Conservation (phyloP, 2,329 filamentous ascomycete genomes). For the Immersiporthe knoxdaviesiana region DNA sequence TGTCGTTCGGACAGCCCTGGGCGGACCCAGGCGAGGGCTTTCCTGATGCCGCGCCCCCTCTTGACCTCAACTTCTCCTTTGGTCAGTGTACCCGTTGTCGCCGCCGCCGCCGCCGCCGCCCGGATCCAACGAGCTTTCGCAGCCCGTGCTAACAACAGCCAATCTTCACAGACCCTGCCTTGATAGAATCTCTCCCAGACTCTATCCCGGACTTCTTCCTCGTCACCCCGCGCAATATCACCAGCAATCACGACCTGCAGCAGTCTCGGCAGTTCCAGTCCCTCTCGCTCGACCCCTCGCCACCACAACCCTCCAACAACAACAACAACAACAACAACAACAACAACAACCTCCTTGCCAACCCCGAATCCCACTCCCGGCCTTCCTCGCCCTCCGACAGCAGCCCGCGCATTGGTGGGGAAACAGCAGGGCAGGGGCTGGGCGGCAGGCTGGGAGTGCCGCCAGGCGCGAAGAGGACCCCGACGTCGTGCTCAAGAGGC, state of each 20-base stretch:
- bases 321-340: too few species aligned
- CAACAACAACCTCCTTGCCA: too few species aligned
- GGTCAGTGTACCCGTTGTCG: conserved; percentile 3
- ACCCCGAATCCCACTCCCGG: conserved; percentile 16
- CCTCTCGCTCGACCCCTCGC: conserved; percentile 18
- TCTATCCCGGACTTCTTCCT: conserved; percentile 30
- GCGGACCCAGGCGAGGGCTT: conserved; percentile 20
- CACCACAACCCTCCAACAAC: background rate
- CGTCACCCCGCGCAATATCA: conserved; percentile 15
- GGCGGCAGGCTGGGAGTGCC: conserved; percentile 13
- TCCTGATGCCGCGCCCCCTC: conserved; percentile 13
- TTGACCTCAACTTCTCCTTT: conserved; percentile 26
- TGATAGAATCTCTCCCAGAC: conserved; percentile 28
- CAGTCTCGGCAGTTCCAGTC: conserved; percentile 13
- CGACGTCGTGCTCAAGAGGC: conserved; percentile 50
- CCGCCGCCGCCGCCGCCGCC: too few species aligned
- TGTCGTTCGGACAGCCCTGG: conserved; percentile 27
- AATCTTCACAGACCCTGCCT: conserved; percentile 24
- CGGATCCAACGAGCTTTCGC: background rate
- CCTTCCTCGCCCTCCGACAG: conserved; percentile 22
- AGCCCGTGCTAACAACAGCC: conserved; percentile 4
- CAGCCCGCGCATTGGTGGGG: conserved; percentile 13
- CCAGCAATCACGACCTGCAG: conserved; percentile 5
- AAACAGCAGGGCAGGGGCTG: conserved; percentile 17
- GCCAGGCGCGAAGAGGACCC: conserved; percentile 31